A percentile compares a stretch with the other conserved stretches of the same genome.
Conservation (phyloP, 495 filamentous ascomycete species). For the Penicillium longicatenatum region DNA sequence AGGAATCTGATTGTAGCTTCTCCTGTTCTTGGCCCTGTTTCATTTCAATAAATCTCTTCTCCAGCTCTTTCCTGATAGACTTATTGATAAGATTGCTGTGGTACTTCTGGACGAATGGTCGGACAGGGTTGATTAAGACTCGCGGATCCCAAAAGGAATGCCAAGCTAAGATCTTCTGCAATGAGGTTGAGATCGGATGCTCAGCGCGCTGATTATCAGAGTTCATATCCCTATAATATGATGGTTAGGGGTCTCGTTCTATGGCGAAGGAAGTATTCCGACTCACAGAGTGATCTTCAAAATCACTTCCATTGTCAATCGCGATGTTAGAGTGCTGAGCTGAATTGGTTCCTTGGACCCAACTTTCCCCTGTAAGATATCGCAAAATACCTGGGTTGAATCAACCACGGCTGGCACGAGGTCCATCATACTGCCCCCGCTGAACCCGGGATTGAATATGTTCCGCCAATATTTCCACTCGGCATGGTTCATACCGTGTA, state of each 20-base stretch:
- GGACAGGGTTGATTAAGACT: neutral
- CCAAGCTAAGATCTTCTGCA: neutral
- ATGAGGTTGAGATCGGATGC: neutral
- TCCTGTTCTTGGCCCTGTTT: neutral
- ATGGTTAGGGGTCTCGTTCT: no score
- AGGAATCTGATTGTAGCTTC: neutral
- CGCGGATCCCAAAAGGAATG: constrained; percentile 8
- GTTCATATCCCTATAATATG: constrained; percentile 1
- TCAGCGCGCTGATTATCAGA: neutral
- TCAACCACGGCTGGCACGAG: constrained; percentile 1
- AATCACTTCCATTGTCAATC: constrained; percentile 6
- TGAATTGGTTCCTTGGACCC: neutral
- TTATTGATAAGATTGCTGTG: neutral
- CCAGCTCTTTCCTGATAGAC: neutral
- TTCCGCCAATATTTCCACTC: constrained; percentile 5
- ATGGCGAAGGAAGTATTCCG: neutral
- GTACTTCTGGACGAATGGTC: constrained; percentile 4
- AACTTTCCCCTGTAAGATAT: neutral
- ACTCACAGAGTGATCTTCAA: neutral
- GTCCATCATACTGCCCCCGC: neutral
- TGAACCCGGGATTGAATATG: constrained; percentile 5
- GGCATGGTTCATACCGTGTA: neutral
- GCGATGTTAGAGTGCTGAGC: neutral
- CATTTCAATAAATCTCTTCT: neutral
- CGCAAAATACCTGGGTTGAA: constrained; percentile 1